Base-by-base conservation (phyloP, 352 stramenopile genomes). In the Phytopythium delawarense region DNA sequence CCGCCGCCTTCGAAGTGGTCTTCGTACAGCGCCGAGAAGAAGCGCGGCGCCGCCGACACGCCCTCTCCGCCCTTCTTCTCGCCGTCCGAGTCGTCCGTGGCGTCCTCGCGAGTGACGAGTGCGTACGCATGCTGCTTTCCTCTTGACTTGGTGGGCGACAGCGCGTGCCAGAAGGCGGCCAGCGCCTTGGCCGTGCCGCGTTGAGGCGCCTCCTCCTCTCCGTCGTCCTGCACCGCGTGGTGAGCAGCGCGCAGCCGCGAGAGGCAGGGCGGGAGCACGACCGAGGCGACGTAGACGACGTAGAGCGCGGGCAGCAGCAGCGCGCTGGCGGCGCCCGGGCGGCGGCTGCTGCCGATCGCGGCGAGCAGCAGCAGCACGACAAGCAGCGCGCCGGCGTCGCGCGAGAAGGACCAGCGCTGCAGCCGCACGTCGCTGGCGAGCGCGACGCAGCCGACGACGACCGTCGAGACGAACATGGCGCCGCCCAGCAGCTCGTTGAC, bases 401-500 rank as follows among this genome's bases (percentile, higher is more conserved):
- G 71, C 5, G 76, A 74, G 57, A 93, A 93, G 2, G 86, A 66
- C 70, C 78, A 88, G 15, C 69, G 78, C 44, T 90, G 72, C 25
- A 93, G 79, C 21, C 81, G 61, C 34, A 92, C 84, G 16, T 63
- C 44, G 49, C 77, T 89, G 28, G 78, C 61, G 21, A 98, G 77
- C 0, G 96, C 85, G 11, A 98, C 81, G 21, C 70, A 76, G 16
- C 95, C 96, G 11, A 96, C 87, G 7, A 99, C 91, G 37, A 98
- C 82, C 4, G 84, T 98, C 23, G 87, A 96, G 32, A 99, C 87
- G 62, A 99, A 98, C 87, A 99, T 97, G 45, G 86, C 93, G 20
- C 91, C 95, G 49, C 96, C 96, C 7, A 98, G 91, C 4, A 99
- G 75, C 48, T 96, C 95, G 40, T 98, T 98, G 57, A 99, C 79